phyloP scores from a whole-genome alignment of 192 early-diverging fungal species.

The Podila epicladia region DNA sequence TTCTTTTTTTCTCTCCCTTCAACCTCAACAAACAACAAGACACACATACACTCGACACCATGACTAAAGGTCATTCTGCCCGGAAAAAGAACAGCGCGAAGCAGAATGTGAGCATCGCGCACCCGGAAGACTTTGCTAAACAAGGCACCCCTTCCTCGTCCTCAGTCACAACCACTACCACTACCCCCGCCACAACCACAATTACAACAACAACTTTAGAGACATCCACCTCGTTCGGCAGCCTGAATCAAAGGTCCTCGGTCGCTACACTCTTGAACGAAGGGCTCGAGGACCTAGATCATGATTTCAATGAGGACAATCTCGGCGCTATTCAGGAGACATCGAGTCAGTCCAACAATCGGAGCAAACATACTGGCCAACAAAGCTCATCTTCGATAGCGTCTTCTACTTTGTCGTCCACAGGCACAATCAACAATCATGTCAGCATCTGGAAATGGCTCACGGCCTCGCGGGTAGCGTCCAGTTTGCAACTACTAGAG shows the following conservation, averaged over 20 bases:
- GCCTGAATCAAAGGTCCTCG: neutral
- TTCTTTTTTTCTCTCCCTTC: neutral
- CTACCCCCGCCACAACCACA: neutral
- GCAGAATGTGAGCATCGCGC: neutral
- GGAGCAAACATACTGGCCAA: too few species aligned
- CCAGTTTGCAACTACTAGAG: too few species aligned
- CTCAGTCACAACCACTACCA: neutral
- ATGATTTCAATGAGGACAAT: neutral
- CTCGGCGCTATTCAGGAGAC: neutral
- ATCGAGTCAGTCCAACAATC: neutral
- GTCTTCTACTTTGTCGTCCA: too few species aligned
- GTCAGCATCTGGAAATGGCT: too few species aligned
- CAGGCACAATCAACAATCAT: too few species aligned
- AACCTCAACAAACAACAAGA: too few species aligned
- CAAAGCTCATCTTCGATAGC: too few species aligned
- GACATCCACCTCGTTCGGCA: neutral
- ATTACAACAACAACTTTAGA: neutral
- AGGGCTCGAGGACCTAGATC: neutral
- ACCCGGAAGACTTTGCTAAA: neutral
- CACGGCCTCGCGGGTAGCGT: too few species aligned
- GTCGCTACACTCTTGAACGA: neutral
- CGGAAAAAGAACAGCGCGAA: neutral
- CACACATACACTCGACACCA: neutral
- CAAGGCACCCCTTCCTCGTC: neutral
- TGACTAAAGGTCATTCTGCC: neutral